Base-by-base conservation (phyloP, 306 rosid genomes). In the Castanea crenata region DNA sequence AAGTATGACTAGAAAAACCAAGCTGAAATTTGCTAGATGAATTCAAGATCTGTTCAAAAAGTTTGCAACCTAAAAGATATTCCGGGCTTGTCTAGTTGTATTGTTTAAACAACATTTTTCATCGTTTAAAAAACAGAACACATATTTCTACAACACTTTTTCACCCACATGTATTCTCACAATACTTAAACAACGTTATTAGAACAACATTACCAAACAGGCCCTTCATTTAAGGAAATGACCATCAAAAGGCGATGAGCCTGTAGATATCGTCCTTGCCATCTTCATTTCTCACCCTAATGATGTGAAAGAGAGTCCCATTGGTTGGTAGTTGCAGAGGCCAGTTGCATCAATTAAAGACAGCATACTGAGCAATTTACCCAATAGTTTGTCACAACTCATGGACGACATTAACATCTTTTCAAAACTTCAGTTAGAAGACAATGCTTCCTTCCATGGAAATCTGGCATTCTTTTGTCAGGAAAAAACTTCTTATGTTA, bases 391-490 rank as follows among this genome's bases (percentile, higher is more conserved):
- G 81, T 76, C 86, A 74, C 23, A 71, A 63, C 65, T 61, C 32
- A 78, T n/a, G 61, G 79, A 69, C 74, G 84, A 78, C 85, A 84
- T 58, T 52, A 74, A 51, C 80, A 69, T 63, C 69, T 21, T 75
- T 23, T 55, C 78, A 67, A 62, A 67, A 31, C 88, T 73, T 71
- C 80, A 19, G 73, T n/a, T 62, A 81, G 72, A 75, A 63, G 75
- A 76, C 78, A 63, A 57, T 65, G 65, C 59, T 64, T 81, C 78
- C 77, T 54, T 82, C 77, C 65, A 84, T 51, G 70, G 34, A 70
- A 79, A 83, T 69, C 74, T 57, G 81, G 77, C 84, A 86, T 69
- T 59, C 78, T 69, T 74, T 81, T 74, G 78, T 76, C 63, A 84
- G 69, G 70, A 74, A 74, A 81, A 81, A 74, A 73, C 56, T 80